These are phyloP conservation scores for Talaromyces wortmannii DNA, from an alignment of 495 filamentous ascomycete species.

Conservation along the genomic window DNA sequence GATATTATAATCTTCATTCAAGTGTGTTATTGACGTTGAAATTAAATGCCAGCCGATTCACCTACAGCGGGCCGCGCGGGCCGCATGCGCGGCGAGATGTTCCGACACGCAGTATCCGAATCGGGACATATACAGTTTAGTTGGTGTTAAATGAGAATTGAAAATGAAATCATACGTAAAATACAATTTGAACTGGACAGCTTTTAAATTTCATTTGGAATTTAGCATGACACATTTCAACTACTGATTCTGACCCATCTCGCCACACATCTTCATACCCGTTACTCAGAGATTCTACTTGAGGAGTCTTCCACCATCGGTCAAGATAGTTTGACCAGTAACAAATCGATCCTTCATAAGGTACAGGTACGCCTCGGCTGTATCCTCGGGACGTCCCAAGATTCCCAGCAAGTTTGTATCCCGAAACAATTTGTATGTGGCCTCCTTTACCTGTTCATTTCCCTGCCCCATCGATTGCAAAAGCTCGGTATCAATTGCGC, in stretches of 20 bases:
- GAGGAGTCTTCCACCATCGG: constrained; percentile 1
- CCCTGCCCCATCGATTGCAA: constrained; percentile 15
- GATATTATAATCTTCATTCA: too few species aligned
- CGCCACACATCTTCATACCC: too few species aligned
- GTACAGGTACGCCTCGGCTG: constrained; percentile 54
- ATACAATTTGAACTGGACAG: too few species aligned
- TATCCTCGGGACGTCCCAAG: constrained; percentile 31
- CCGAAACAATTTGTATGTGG: not conserved
- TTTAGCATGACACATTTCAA: too few species aligned
- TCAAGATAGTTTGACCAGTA: not conserved
- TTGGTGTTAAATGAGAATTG: too few species aligned
- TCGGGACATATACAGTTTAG: too few species aligned
- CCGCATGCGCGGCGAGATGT: not conserved
- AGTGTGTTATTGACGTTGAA: not conserved
- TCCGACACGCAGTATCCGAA: too few species aligned
- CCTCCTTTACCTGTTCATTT: constrained; percentile 4
- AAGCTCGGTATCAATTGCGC: constrained; percentile 45
- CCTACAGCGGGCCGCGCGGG: not conserved
- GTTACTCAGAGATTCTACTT: not conserved
- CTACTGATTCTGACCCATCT: too few species aligned
- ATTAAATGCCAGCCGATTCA: not conserved
- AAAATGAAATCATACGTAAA: too few species aligned
- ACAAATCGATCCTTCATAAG: constrained; percentile 36
- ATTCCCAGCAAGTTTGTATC: not conserved
- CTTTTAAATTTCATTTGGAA: too few species aligned